phyloP scores from a whole-genome alignment of 495 filamentous ascomycete species.

The Letharia lupina region DNA sequence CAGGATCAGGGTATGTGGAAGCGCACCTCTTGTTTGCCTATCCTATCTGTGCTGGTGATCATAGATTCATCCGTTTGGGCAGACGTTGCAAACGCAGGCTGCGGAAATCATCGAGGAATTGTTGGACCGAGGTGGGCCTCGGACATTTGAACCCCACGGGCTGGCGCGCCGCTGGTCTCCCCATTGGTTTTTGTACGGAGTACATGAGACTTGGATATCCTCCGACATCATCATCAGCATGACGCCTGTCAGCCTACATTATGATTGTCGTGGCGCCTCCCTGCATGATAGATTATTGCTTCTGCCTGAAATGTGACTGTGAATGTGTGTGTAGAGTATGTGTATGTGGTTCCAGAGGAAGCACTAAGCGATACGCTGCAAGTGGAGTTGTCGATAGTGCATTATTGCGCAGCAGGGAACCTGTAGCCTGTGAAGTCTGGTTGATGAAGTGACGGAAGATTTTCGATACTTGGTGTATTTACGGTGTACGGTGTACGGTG shows the following conservation, averaged over 20 bases:
- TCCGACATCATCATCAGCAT: constrained; percentile 7
- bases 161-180: constrained; percentile 3
- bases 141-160: not conserved
- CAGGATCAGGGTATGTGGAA: not conserved
- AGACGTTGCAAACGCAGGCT: not conserved
- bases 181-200: not conserved
- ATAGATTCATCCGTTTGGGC: not conserved
- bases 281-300: constrained; percentile 3
- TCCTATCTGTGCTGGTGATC: constrained; percentile 1
- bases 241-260: constrained; percentile 6
- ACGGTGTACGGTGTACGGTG: too few species aligned
- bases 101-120: not conserved
- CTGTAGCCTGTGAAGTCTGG: not conserved
- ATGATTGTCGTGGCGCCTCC: constrained; percentile 2
- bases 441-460: not conserved
- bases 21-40: constrained; percentile 11
- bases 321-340: too few species aligned
- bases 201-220: not conserved
- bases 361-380: constrained; percentile 12
- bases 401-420: not conserved
- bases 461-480: too few species aligned
- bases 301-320: not conserved
- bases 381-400: not conserved
- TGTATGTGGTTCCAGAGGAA: not conserved
- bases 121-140: constrained; percentile 1